These are phyloP conservation scores for Microdochium trichocladiopsis DNA, from an alignment of 2,329 filamentous ascomycete genomes.

Conservation along the genomic window DNA sequence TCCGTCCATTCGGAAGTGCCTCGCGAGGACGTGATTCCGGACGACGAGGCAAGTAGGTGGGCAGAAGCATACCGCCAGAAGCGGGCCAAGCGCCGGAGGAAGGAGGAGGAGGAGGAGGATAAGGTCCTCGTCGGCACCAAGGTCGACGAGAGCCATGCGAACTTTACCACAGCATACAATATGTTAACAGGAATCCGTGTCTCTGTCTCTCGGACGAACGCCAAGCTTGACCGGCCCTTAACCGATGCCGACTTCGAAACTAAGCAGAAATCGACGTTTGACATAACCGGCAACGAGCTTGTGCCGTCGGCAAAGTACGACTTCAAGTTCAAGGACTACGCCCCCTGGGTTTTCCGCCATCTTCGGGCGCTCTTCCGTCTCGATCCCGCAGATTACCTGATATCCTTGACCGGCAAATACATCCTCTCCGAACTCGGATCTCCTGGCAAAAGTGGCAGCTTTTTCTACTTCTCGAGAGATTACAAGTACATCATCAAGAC, in stretches of 20 bases:
- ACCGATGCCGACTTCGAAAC: conserved; percentile 89
- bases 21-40: conserved; percentile 74
- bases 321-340: conserved; percentile 99
- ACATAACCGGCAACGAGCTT: conserved; percentile 95
- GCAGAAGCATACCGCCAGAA: conserved; percentile 90
- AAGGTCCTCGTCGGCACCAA: conserved; percentile 93
- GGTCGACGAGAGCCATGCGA: conserved; percentile 93
- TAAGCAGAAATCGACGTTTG: conserved; percentile 97
- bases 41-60: conserved; percentile 89
- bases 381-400: conserved; percentile 94
- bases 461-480: conserved; percentile 98
- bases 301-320: conserved; percentile 98
- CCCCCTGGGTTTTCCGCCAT: conserved; percentile 97
- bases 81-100: conserved; percentile 77
- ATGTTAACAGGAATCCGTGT: conserved; percentile 99
- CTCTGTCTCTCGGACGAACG: conserved; percentile 91
- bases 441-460: conserved; percentile 95
- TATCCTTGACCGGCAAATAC: conserved; percentile 97
- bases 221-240: conserved; percentile 86
- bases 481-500: conserved; percentile 99
- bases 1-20: conserved; percentile 80
- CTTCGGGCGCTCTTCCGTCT: conserved; percentile 81
- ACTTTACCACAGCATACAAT: conserved; percentile 98
- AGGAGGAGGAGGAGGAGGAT: conserved; percentile 76
- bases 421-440: conserved; percentile 96